Percentiles rank a stretch among this genome's conserved stretches.
Conservation (phyloP, 2,329 filamentous ascomycete genomes). For the Trichoderma citrinoviride region DNA sequence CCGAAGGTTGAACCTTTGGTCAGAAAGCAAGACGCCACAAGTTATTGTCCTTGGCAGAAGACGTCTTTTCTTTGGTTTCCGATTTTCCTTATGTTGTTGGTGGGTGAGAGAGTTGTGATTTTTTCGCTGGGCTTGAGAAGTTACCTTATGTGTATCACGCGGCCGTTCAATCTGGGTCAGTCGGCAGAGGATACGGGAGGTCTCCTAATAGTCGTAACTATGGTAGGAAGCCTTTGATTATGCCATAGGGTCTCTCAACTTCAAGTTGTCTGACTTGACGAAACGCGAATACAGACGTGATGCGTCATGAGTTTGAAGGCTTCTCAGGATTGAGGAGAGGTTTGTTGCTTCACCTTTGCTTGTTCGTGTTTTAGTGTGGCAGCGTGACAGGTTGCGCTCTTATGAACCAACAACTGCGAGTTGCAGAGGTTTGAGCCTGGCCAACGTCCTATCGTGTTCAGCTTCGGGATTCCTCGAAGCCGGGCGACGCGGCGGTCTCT, state of each 20-base stretch:
- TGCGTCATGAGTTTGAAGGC: not conserved
- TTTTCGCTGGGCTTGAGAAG: not conserved
- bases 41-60: not conserved
- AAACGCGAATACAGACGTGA: constrained; percentile 1
- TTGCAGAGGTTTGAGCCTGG: not conserved
- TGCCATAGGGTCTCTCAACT: not conserved
- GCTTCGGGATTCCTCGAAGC: not conserved
- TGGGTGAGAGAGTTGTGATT: not conserved
- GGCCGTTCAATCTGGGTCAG: too few relatives aligned
- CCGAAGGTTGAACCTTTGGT: too few relatives aligned
- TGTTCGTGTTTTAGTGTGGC: too few relatives aligned
- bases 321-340: too few relatives aligned
- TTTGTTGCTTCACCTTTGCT: not conserved
- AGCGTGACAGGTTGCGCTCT: too few relatives aligned
- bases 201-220: too few relatives aligned
- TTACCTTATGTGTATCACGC: too few relatives aligned
- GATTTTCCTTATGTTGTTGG: not conserved
- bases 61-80: not conserved
- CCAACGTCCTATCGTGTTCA: not conserved
- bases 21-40: not conserved
- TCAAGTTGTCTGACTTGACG: not conserved
- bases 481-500: not conserved
- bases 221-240: too few relatives aligned
- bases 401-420: not conserved
- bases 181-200: too few relatives aligned